phyloP scores from a whole-genome alignment of 179 eudicot genomes.

The Gypsophila paniculata region DNA sequence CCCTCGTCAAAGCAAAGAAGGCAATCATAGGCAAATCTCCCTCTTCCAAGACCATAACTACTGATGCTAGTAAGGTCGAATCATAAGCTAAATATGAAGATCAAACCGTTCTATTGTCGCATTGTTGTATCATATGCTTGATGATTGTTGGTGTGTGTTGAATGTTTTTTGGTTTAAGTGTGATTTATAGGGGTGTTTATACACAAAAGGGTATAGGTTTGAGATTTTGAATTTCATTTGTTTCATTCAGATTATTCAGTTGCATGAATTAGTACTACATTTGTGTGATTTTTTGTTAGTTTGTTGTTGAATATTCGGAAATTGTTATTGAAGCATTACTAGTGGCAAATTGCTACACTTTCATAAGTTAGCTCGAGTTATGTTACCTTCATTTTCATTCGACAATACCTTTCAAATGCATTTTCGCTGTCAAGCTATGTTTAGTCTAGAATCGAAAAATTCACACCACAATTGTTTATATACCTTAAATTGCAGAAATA shows the following conservation, averaged over 20 bases:
- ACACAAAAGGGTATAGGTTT: constrained; percentile 35
- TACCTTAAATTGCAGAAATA: no score
- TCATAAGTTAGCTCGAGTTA: background rate
- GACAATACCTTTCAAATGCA: background rate
- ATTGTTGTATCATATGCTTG: constrained; percentile 26
- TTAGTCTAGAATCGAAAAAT: no score
- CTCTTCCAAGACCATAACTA: constrained; percentile 46
- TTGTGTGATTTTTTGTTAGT: constrained; percentile 19
- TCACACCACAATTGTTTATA: no score
- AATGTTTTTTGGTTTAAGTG: constrained; percentile 22
- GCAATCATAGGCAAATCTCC: constrained; percentile 76
- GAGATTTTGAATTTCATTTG: constrained; percentile 25
- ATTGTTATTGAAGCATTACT: constrained; percentile 22
- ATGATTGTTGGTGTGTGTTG: constrained; percentile 16
- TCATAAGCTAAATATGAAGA: constrained; percentile 36
- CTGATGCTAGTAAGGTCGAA: constrained; percentile 51
- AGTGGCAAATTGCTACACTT: constrained; percentile 7
- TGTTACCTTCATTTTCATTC: background rate
- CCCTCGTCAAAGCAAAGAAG: constrained; percentile 83
- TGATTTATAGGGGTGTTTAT: constrained; percentile 31
- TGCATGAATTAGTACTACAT: constrained; percentile 15
- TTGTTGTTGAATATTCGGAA: constrained; percentile 18
- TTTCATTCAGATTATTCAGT: constrained; percentile 27
- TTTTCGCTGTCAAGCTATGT: no score
- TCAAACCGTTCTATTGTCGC: background rate